Evolutionary conservation across 2,329 filamentous ascomycete genomes (phyloP), one percentile per base, ranked within the genome.

Genomic region (Talaromyces sp.): DNA sequence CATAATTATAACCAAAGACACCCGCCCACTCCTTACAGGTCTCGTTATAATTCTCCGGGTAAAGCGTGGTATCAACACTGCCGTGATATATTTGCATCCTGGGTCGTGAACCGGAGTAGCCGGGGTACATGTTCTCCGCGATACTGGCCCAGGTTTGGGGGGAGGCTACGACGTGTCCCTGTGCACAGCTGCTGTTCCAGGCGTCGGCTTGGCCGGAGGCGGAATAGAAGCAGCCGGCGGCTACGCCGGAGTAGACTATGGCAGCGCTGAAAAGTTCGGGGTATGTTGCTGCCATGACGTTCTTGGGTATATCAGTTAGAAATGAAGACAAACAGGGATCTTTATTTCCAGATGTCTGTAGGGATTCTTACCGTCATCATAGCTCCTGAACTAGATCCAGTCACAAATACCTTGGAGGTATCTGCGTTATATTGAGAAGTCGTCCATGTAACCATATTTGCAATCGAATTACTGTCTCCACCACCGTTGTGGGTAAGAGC

Each of bases 21-120:
- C 78, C 80, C 0, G 82, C 79, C 83, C 84, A 86, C 75, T 85
- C 78, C 78, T 86, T 85, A 71, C 85, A 81, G 61, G 82, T 82
- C 77, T 88, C 86, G 45, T 85, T 73, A 70, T 86, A 86, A 74
- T 87, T 87, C 69, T 81, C 79, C 17, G 81, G 81, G 60, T 78
- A 76, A 10, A 88, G 77, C 0, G 80, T 85, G 11, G 73, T 74
- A 71, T 88, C 85, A 2, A 72, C 74, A 43, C 80, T 82, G 47
- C 85, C 85, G 71, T 88, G 85, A 77, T 83, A 87, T 71, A 87
- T 80, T 72, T 85, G 83, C 81, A 88, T 84, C 63, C 79, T 80
- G 1, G 86, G 85, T 1, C 83, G 77, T 0, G 78, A 64, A 2
- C 84, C 84, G 17, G 74, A 76, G 70, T 86, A 72, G 2, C 69